Evolutionary conservation across 2,329 filamentous ascomycete genomes (phyloP), one percentile per base, ranked within the genome.

Genomic region (Ilyonectria robusta): DNA sequence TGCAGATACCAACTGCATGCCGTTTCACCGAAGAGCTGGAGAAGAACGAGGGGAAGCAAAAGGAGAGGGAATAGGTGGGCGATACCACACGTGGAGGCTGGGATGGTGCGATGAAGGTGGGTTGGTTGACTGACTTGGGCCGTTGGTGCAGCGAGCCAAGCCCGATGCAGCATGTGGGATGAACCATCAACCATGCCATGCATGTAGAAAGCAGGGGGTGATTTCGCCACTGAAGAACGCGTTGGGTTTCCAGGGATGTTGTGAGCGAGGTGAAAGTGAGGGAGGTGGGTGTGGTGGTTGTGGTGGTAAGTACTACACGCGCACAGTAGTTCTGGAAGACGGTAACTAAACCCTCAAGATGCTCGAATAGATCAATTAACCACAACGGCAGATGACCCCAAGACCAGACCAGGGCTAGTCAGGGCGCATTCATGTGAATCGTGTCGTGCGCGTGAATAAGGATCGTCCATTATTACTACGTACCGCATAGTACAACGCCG

Each of bases 91-190:
- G 66, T 66, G 66, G 63, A 66, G 72, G 63, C 72, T 68, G 65
- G 65, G 70, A 72, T 75, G 55, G 68, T 48, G 65, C 67, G 53
- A 72, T 67, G 47, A 50, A 61, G n/a, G 59, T 44, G 56, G 61
- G 33, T 42, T 62, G 29, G 19, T 59, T 66, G 66, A 61, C 67
- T 62, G 53, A 65, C 59, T 66, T 63, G 66, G 63, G 54, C 59
- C 42, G 46, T 60, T 62, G 56, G 44, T 68, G 65, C 70, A 72
- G 70, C 62, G 54, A 70, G 66, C 74, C 72, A 75, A 66, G 47
- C 72, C 71, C 50, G 31, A 75, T 71, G 26, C 51, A 76, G 74
- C 51, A 76, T 72, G 68, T 69, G 65, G 53, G 60, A 70, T 67
- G 70, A 75, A 72, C 70, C 73, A 72, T 75, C 21, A 56, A n/a